Base-by-base conservation (phyloP, 2,329 filamentous ascomycete genomes). In the Exophiala mesophila region DNA sequence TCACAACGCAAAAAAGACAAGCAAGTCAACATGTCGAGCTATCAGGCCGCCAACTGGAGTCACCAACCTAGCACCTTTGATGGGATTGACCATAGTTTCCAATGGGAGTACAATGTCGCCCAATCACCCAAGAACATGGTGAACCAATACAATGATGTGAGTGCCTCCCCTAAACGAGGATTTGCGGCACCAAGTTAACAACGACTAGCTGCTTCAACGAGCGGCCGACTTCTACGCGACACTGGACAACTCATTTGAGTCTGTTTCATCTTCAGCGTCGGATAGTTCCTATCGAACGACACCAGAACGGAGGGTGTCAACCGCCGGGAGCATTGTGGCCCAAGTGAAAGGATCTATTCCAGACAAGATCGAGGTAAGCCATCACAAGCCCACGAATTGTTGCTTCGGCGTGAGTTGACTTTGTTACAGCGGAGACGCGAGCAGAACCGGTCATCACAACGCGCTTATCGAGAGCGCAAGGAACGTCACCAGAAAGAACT, bases 381-480 rank as follows among this genome's bases (percentile, higher is more conserved):
- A n/a, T n/a, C n/a, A n/a, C n/a, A n/a, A n/a, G n/a, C n/a, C n/a
- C n/a, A n/a, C n/a, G n/a, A n/a, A n/a, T n/a, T n/a, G n/a, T n/a
- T n/a, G n/a, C n/a, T n/a, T n/a, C n/a, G n/a, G n/a, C n/a, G n/a
- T n/a, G n/a, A n/a, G n/a, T n/a, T n/a, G n/a, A n/a, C n/a, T n/a
- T n/a, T n/a, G n/a, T n/a, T n/a, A 44, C 44, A 54, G 51, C 31
- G 49, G 28, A 36, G 52, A 34, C 49, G 52, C 34, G 49, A 52
- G 32, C 52, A 54, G 36, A 54, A 54, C 28, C 40, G 49, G 17
- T 49, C 50, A n/a, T 54, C 52, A 7, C 90, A 97, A 73, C 84
- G 90, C 57, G 90, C 92, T 26, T 97, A 97, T 64, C 87, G 90
- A 45, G 90, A 97, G 65, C 84, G 90, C 56, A 97, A 97, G 65